A percentile compares a stretch with the other conserved stretches of the same genome.
Conservation (phyloP, 108 stramenopile genomes). For the Craspedostauros australis region DNA sequence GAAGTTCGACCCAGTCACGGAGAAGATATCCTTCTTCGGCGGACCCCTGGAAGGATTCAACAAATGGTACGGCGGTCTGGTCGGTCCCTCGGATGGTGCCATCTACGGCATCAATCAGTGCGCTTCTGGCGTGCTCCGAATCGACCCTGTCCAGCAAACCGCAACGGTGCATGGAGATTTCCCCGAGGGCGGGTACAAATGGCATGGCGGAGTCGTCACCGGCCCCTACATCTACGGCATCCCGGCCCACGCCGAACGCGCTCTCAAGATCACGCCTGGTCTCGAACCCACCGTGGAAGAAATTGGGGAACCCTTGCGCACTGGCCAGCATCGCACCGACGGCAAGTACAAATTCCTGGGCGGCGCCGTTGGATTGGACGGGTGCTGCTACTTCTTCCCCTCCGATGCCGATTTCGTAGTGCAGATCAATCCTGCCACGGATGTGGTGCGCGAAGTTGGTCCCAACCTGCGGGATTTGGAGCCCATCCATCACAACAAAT, state of each 20-base stretch:
- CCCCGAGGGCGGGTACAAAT: constrained; percentile 46
- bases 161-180: constrained; percentile 49
- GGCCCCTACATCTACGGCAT: constrained; percentile 56
- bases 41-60: constrained; percentile 36
- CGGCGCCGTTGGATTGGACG: constrained; percentile 51
- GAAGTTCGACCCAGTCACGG: constrained; percentile 48
- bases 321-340: constrained; percentile 60
- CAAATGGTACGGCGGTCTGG: constrained; percentile 77
- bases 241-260: constrained; percentile 56
- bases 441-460: constrained; percentile 19
- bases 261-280: constrained; percentile 42
- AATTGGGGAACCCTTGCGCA: constrained; percentile 9
- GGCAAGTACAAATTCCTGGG: constrained; percentile 73
- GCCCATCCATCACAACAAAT: constrained; percentile 57
- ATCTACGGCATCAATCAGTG: constrained; percentile 72
- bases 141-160: constrained; percentile 26
- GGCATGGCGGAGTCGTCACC: constrained; percentile 57
- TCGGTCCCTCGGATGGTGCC: constrained; percentile 47
- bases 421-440: constrained; percentile 30
- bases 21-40: constrained; percentile 39
- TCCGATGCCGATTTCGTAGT: constrained; percentile 48
- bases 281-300: not conserved
- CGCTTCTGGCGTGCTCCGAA: constrained; percentile 29
- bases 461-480: constrained; percentile 49
- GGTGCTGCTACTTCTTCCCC: constrained; percentile 62